Base-by-base conservation (phyloP, 371 early-diverging fungal species). In the Chytridium lagenaria region DNA sequence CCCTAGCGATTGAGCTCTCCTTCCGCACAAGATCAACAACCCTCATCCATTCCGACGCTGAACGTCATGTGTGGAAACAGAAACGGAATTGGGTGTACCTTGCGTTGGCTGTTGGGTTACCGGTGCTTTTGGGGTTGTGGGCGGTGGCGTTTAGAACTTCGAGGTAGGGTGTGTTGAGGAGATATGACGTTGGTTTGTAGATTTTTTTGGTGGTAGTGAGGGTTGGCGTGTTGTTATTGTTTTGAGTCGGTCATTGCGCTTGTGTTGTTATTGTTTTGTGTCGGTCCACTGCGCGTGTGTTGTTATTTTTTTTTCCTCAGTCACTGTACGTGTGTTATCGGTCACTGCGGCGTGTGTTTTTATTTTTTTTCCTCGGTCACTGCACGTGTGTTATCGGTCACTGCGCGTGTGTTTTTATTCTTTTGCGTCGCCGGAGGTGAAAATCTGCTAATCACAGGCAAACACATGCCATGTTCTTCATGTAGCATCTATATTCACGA, bases 1-100 rank as follows among this genome's bases (percentile, higher is more conserved):
- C 66, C 2, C 39, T 66, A 44, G 66, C 66, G n/a, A 66, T 66
- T 5, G 66, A 66, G 30, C 66, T 66, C 16, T 2, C 10, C 16
- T 30, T 30, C 30, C 66, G 66, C 3, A 40, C 44, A 7, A 26
- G 44, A 3, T 2, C 44, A 15, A 19, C 16, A 12, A 66, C 66
- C 2, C 5, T 66, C 66, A 44, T 66, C 2, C 34, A 28, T 15
- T 2, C 44, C 23, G 28, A 66, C n/a, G 15, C 44, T 10, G 30
- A 22, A 30, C 10, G 12, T 16, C 7, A 7, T 2, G 33, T 66
- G 2, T 66, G 19, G n/a, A 38, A n/a, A 2, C 36, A 40, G 5
- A 5, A 7, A 2, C 2, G 30, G 23, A 66, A 7, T 44, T 66
- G 39, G 39, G 22, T 44, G 39, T 66, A 66, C 44, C 3, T 66